Evolutionary conservation across 1,139 yeast species (phyloP).

Genomic region (Scheffersomyces insectosa): DNA sequence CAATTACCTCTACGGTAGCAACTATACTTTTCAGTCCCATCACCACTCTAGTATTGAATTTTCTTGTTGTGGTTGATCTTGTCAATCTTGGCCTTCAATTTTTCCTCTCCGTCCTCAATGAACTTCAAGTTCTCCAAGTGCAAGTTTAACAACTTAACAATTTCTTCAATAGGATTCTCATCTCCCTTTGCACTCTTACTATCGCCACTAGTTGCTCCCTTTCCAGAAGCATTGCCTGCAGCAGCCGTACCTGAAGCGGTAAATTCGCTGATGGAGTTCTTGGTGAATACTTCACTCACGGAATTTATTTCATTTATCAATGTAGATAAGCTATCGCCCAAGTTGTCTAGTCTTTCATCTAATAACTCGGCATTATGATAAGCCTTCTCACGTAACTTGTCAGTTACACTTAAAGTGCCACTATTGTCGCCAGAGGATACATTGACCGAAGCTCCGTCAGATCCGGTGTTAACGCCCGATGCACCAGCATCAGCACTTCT

Average conservation of each 20-base stretch:
- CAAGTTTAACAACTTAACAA: slow-evolving; percentile 79
- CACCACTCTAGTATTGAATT: slow-evolving; percentile 5
- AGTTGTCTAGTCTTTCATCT: slow-evolving; percentile 75
- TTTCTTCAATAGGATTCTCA: slow-evolving; percentile 57
- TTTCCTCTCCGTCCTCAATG: slow-evolving; percentile 72
- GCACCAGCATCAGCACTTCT: slow-evolving; percentile 8
- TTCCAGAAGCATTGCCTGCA: slow-evolving; percentile 7
- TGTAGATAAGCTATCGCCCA: slow-evolving; percentile 74
- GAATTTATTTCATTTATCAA: slow-evolving; percentile 84
- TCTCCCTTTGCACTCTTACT: slow-evolving; percentile 15
- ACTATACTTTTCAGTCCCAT: background rate
- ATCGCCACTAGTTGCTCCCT: slow-evolving; percentile 9
- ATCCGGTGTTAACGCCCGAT: slow-evolving; percentile 10
- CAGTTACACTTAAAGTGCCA: slow-evolving; percentile 48
- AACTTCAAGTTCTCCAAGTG: slow-evolving; percentile 90
- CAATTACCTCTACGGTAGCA: background rate
- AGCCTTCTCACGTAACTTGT: slow-evolving; percentile 88
- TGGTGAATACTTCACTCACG: slow-evolving; percentile 80
- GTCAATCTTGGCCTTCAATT: slow-evolving; percentile 65
- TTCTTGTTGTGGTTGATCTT: slow-evolving; percentile 21
- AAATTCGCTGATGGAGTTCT: slow-evolving; percentile 40
- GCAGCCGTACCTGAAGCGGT: no score
- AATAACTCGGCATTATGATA: slow-evolving; percentile 84
- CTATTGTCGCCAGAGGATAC: slow-evolving; percentile 6
- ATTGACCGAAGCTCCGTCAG: slow-evolving; percentile 6